Base-by-base conservation (phyloP, 2,329 filamentous ascomycete species). In the Aureobasidium pullulans region DNA sequence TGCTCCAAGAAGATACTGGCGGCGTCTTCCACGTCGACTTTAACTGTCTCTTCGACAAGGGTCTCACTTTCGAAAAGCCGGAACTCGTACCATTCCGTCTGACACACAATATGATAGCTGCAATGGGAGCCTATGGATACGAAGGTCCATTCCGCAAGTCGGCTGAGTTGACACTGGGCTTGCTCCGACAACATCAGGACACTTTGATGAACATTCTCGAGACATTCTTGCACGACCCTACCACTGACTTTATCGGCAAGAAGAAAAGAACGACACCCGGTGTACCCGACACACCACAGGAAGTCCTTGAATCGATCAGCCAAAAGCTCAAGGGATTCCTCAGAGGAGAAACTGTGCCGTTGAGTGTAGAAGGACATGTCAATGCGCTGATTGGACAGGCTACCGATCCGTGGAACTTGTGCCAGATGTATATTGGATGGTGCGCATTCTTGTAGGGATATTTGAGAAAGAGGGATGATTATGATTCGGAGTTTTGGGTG, bases 21-120 rank as follows among this genome's bases (percentile, higher is more conserved):
- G 93, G 93, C 54, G 86, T 96, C 2, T 89, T 99, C 73, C 94
- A 99, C 73, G 95, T 99, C 47, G 94, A 99, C 75, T 99, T 99
- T 81, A 99, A 99, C 76, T 99, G 95, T 73, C 84, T 99, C 4
- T 99, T 99, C 72, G 95, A 99, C 77, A 99, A 99, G 67, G 94
- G 94, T 1, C 82, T 93, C 42, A 96, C 92, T 0, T 97, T 99
- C 70, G 87, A 91, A 63, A 96, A 95, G 72, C 93, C 94, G 0
- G 94, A 99, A 73, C 81, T 88, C 32, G 94, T 99, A 1, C 95
- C 94, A 1, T 99, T 99, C 79, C 88, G 95, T 15, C 81, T 99
- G 43, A 99, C 94, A 4, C 93, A 96, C 79, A 99, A 99, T 75
- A 97, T 99, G 93, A 84, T 95, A 37, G 90, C 96, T 64, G 95